Conservation (phyloP, 108 stramenopile genomes). For the Hondaea fermentalgiana region DNA sequence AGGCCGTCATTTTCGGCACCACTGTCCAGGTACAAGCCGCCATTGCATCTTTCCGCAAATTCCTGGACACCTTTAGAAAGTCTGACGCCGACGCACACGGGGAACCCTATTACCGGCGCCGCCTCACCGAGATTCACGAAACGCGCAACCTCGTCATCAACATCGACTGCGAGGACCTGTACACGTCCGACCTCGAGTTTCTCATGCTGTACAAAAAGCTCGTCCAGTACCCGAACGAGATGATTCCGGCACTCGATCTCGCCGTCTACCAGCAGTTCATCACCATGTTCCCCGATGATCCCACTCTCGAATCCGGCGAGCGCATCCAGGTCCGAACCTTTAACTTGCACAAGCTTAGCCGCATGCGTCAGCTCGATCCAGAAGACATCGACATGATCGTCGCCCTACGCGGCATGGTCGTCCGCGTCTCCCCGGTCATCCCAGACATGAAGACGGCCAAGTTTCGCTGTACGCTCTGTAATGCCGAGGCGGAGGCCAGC, state of each 20-base stretch:
- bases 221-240: constrained; percentile 80
- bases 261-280: constrained; percentile 61
- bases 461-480: constrained; percentile 82
- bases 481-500: constrained; percentile 59
- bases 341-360: constrained; percentile 66
- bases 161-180: constrained; percentile 81
- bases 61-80: constrained; percentile 25
- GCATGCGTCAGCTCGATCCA: constrained; percentile 84
- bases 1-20: constrained; percentile 55
- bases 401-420: constrained; percentile 87
- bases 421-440: constrained; percentile 80
- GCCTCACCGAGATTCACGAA: constrained; percentile 22
- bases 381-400: constrained; percentile 80
- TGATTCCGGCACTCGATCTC: constrained; percentile 88
- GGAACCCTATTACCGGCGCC: neutral
- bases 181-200: constrained; percentile 66
- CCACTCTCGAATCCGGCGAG: constrained; percentile 12
- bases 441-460: constrained; percentile 92
- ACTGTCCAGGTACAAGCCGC: constrained; percentile 38
- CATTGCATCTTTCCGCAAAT: constrained; percentile 35
- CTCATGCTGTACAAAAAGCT: constrained; percentile 82
- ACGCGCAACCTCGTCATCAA: constrained; percentile 57
- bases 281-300: constrained; percentile 36
- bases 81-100: neutral
- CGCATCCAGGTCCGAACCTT: constrained; percentile 81